Evolutionary conservation across 768 basidiomycete species (phyloP), one percentile per base, ranked within the genome.

Genomic region (Arthromyces matolae): DNA sequence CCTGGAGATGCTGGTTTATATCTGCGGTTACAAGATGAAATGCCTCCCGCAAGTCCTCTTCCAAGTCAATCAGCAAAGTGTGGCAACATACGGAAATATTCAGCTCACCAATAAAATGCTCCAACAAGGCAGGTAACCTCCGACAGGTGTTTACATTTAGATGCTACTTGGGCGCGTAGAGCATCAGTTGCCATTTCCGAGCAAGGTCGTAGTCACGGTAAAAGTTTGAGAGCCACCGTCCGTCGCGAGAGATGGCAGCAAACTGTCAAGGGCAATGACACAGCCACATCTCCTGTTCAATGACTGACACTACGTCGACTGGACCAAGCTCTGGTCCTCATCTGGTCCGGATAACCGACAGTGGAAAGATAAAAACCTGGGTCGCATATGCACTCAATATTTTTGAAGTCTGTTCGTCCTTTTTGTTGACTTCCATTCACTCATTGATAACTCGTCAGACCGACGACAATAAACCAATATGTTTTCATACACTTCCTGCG

Each of bases 61-160:
- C 3, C 22, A 22, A 27, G n/a, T 5, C 5, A 39, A 14, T 34
- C 22, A 27, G 23, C 39, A 23, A 41, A 45, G 20, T 27, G 19
- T 22, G 7, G 36, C 18, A 29, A 13, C 4, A 24, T n/a, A 12
- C 0, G 32, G 18, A n/a, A 18, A 33, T n/a, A 1, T 6, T 4
- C 4, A 22, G 60, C 80, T 43, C 43, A 87, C 88, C 84, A 22
- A 89, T 73, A 59, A 86, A 89, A 9, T 75, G 77, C 58, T 91
- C 88, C 19, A 89, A 64, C 48, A 89, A 67, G 40, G 77, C 75
- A 8, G 83, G 78, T 14, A 89, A 63, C 64, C 80, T 77, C 52
- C 79, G 75, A 42, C 76, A 75, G 51, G 76, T 74, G 50, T 77
- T 79, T 27, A 90, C 85, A 86, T 68, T 84, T 84, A 3, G 81